Evolutionary conservation across 2,329 filamentous ascomycete species (phyloP), one percentile per base, ranked within the genome.

Genomic region (Fusarium coicis): DNA sequence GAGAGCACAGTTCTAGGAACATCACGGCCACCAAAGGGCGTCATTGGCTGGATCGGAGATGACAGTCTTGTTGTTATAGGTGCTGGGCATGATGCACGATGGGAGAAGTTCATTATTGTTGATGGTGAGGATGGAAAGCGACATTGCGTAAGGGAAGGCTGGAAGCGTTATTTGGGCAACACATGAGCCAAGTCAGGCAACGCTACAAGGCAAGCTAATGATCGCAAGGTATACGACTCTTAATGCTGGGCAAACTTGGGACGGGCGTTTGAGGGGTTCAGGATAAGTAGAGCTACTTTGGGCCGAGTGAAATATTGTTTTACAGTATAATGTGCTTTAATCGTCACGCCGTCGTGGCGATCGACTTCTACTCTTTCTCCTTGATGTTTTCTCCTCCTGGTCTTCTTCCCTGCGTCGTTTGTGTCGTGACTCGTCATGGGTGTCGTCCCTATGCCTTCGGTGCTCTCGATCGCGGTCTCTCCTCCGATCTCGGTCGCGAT

Each of bases 61-160:
- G 85, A 90, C 28, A 93, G 88, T 21, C 84, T 97, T 16, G 84
- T 95, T 4, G 91, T 97, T 2, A 86, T 97, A 55, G 93, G 95
- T 7, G 93, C 93, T 2, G 95, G 95, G 0, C 87, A 88, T 67
- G 93, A 96, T 79, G 93, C 93, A 21, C 87, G 93, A 56, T 98
- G 95, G 94, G 95, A 98, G 84, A 95, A 93, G 69, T 97, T 97
- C 77, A 85, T 91, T 26, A 85, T 97, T 57, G 87, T 87, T n/a
- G 87, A 92, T 62, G 88, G 88, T 19, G 88, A 91, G 28, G 90
- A 93, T 70, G 93, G 93, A 15, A 90, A 89, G 73, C 87, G 91
- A 49, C 85, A 89, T 57, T 89, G 93, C 70, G 83, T 90, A 36
- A 87, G 93, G 71, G 92, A 95, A 77, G 93, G 93, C 4, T 97